Conservation (phyloP, 1,139 yeast genomes). For the Schwanniomyces etchellsii region DNA sequence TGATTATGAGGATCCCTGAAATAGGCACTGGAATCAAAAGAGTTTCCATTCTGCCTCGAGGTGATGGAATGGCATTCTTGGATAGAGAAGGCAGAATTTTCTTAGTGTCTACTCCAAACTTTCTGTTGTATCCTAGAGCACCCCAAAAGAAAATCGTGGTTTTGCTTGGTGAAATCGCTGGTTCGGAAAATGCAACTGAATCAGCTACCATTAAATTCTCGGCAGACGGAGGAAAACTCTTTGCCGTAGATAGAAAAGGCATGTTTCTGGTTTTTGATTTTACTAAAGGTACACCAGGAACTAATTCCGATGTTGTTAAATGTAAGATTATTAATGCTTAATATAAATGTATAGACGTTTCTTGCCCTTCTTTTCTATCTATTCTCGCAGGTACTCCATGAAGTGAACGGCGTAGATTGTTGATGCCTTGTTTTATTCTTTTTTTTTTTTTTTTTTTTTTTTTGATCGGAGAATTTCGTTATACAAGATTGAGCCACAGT, state of each 20-base stretch:
- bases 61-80: slow-evolving; percentile 76
- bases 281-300: slow-evolving; percentile 75
- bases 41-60: slow-evolving; percentile 75
- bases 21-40: slow-evolving; percentile 77
- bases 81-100: slow-evolving; percentile 75
- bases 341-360: too few species aligned
- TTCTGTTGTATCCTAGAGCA: slow-evolving; percentile 26
- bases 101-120: slow-evolving; percentile 60
- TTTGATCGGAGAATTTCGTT: neutral
- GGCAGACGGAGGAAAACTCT: slow-evolving; percentile 74
- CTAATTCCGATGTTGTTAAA: slow-evolving; percentile 71
- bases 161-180: slow-evolving; percentile 70
- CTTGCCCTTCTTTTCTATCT: too few species aligned
- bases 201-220: slow-evolving; percentile 75
- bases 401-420: too few species aligned
- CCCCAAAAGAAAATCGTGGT: slow-evolving; percentile 49
- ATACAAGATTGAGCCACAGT: neutral
- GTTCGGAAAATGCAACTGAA: slow-evolving; percentile 62
- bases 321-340: slow-evolving; percentile 50
- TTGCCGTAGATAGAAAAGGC: slow-evolving; percentile 77
- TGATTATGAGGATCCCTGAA: slow-evolving; percentile 54
- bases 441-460: too few species aligned
- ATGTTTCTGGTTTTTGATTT: slow-evolving; percentile 74
- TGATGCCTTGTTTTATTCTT: slow-evolving; percentile 1
- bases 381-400: too few species aligned